These are phyloP conservation scores for Adansonia digitata DNA, from an alignment of 345 rosid genomes.

Conservation along the genomic window DNA sequence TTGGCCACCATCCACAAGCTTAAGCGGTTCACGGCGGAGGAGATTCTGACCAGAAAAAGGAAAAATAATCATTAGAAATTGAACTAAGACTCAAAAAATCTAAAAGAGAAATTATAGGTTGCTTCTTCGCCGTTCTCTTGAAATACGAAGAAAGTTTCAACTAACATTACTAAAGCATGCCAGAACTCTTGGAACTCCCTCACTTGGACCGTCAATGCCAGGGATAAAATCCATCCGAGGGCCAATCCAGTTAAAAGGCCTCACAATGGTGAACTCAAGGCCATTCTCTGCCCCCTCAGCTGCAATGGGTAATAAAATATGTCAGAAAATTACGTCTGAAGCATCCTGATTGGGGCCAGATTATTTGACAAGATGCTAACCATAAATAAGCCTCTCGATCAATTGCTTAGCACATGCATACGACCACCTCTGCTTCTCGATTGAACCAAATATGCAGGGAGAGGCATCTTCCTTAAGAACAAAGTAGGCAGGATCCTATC, in stretches of 20 bases:
- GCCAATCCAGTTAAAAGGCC: conserved; percentile 99
- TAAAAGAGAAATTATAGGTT: not conserved
- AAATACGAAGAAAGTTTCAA: conserved; percentile 3
- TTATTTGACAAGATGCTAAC: not conserved
- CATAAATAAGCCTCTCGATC: too few relatives aligned
- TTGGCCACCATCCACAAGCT: conserved; percentile 97
- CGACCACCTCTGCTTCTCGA: conserved; percentile 99
- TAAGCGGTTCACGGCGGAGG: conserved; percentile 72
- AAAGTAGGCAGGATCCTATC: conserved; percentile 83
- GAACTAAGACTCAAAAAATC: not conserved
- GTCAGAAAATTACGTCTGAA: conserved; percentile 2
- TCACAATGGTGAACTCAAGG: conserved; percentile 87
- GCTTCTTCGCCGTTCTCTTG: not conserved
- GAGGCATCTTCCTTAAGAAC: conserved; percentile 81
- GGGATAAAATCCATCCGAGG: conserved; percentile 99
- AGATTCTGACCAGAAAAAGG: conserved; percentile 43
- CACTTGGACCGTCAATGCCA: conserved; percentile 97
- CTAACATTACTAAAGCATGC: conserved; percentile 98
- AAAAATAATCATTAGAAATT: not conserved
- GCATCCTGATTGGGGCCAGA: not conserved
- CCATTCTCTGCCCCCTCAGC: conserved; percentile 99
- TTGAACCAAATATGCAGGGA: conserved; percentile 94
- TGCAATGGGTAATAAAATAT: conserved; percentile 23
- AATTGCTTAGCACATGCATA: too few relatives aligned
- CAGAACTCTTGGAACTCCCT: conserved; percentile 96